Evolutionary conservation across 192 early-diverging fungal genomes (phyloP).

Genomic region (Coemansia sp.): DNA sequence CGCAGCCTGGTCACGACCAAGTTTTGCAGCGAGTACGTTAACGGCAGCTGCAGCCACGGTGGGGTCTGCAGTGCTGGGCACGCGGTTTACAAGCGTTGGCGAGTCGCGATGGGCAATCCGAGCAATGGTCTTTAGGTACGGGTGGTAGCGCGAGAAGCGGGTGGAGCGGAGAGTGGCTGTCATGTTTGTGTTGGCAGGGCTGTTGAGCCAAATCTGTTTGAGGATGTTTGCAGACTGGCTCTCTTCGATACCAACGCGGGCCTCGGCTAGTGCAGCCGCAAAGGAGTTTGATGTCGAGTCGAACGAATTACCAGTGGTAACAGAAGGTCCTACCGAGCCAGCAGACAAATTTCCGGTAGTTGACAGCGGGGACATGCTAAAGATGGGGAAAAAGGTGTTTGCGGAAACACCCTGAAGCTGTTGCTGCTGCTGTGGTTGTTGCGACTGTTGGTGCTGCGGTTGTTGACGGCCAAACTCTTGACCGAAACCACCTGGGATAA

Average conservation of each 20-base stretch:
- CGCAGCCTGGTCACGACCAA: slow-evolving; percentile 4
- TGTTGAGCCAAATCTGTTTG: slow-evolving; percentile 27
- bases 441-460: neutral
- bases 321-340: neutral
- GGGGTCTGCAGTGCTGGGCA: slow-evolving; percentile 43
- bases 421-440: neutral
- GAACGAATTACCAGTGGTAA: neutral
- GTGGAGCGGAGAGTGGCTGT: slow-evolving; percentile 34
- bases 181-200: slow-evolving; percentile 13
- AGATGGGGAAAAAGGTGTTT: neutral
- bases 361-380: neutral
- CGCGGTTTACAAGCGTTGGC: slow-evolving; percentile 33
- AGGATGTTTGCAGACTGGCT: slow-evolving; percentile 6
- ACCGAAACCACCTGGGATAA: neutral
- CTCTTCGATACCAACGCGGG: slow-evolving; percentile 9
- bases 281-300: slow-evolving; percentile 1
- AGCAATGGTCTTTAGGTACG: slow-evolving; percentile 47
- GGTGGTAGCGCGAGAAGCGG: slow-evolving; percentile 48
- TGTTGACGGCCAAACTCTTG: neutral
- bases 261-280: slow-evolving; percentile 5
- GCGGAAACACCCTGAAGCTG: neutral
- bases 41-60: slow-evolving; percentile 44
- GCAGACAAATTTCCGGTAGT: neutral
- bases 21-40: slow-evolving; percentile 28
- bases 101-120: slow-evolving; percentile 43